phyloP scores from a whole-genome alignment of 2,329 filamentous ascomycete species.

The Ascochyta koolunga region DNA sequence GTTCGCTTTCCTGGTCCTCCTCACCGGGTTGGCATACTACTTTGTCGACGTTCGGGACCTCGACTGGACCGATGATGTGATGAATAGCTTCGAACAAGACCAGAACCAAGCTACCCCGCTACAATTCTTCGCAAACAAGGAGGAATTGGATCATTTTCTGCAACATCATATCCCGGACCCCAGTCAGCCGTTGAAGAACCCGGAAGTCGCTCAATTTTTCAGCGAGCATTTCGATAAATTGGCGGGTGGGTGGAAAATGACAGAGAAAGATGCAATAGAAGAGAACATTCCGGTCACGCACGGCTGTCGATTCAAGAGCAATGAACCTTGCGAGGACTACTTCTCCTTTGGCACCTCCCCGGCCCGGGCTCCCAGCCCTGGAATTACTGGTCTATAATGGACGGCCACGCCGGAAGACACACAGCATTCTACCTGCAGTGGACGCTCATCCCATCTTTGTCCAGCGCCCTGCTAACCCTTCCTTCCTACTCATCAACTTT shows the following conservation, averaged over 20 bases:
- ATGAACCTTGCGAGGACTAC: slow-evolving; percentile 43
- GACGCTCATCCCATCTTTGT: slow-evolving; percentile 53
- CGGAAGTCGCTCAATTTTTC: slow-evolving; percentile 26
- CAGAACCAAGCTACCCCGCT: slow-evolving; percentile 24
- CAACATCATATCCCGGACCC: slow-evolving; percentile 33
- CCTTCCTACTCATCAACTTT: slow-evolving; percentile 48
- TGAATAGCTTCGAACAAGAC: slow-evolving; percentile 25
- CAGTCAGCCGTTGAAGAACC: slow-evolving; percentile 25
- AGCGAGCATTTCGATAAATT: slow-evolving; percentile 35
- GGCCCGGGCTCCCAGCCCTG: slow-evolving; percentile 38
- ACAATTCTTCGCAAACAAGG: slow-evolving; percentile 34
- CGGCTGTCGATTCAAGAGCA: slow-evolving; percentile 37
- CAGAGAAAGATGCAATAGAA: slow-evolving; percentile 29
- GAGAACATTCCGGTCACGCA: slow-evolving; percentile 41
- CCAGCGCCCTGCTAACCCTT: slow-evolving; percentile 43
- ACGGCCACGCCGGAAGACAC: slow-evolving; percentile 58
- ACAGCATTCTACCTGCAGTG: slow-evolving; percentile 51
- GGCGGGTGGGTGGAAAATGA: slow-evolving; percentile 38
- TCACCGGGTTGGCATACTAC: slow-evolving; percentile 33
- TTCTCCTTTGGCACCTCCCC: slow-evolving; percentile 34
- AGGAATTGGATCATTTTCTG: slow-evolving; percentile 36
- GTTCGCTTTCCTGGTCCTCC: slow-evolving; percentile 27
- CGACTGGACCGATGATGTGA: slow-evolving; percentile 31
- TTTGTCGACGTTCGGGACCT: slow-evolving; percentile 26
- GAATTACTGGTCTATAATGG: slow-evolving; percentile 55